Conservation (phyloP, 179 eudicot genomes). For the Actinidia chinensis region DNA sequence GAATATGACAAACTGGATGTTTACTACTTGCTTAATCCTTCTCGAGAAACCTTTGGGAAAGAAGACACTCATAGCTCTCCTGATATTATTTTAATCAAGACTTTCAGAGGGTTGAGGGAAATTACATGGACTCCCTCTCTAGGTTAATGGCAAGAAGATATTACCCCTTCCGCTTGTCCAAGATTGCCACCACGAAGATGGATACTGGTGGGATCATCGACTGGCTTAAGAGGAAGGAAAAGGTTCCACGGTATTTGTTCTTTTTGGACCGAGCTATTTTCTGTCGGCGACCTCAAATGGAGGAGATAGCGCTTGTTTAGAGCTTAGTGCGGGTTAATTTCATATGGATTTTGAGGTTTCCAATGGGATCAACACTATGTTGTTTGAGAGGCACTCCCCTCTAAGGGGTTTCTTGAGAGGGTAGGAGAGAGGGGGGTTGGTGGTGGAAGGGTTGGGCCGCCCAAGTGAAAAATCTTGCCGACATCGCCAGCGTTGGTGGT, state of each 20-base stretch:
- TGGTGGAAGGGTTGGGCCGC: slow-evolving; percentile 2
- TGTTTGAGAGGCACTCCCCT: slow-evolving; percentile 4
- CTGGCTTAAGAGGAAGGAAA: slow-evolving; percentile 14
- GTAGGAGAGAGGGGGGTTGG: slow-evolving; percentile 18
- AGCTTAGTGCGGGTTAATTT: slow-evolving; percentile 16
- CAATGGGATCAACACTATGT: not conserved
- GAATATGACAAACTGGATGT: slow-evolving; percentile 6
- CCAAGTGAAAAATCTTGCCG: slow-evolving; percentile 9
- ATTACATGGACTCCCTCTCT: slow-evolving; percentile 10
- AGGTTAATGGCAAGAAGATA: not conserved
- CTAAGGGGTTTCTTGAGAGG: slow-evolving; percentile 17
- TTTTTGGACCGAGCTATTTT: slow-evolving; percentile 16
- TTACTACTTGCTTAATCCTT: slow-evolving; percentile 14
- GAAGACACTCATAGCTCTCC: not conserved
- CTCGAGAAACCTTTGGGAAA: not conserved
- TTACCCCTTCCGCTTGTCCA: slow-evolving; percentile 11
- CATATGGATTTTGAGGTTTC: slow-evolving; percentile 22
- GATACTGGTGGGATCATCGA: not conserved
- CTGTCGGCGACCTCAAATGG: slow-evolving; percentile 7
- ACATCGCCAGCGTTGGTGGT: slow-evolving; percentile 10
- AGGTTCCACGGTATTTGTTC: slow-evolving; percentile 12
- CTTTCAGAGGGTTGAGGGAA: slow-evolving; percentile 17
- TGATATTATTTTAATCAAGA: slow-evolving; percentile 10
- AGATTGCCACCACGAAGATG: not conserved
- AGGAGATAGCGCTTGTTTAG: slow-evolving; percentile 18